These are phyloP conservation scores for Coffea canephora DNA, from an alignment of 257 asterid species.

Conservation along the genomic window DNA sequence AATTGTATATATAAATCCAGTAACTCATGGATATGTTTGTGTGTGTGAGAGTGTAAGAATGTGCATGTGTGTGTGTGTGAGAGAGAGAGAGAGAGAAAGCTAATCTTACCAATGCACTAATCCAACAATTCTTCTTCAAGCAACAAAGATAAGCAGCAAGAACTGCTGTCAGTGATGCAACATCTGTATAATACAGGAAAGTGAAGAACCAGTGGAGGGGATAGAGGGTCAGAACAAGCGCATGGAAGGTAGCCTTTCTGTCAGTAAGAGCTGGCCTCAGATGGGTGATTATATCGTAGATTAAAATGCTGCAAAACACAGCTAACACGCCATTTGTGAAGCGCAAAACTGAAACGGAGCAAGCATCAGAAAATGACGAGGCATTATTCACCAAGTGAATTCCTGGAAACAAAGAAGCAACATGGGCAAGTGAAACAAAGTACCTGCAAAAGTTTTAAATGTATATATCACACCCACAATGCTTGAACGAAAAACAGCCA, in stretches of 20 bases:
- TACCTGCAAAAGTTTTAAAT: constrained; percentile 70
- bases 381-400: constrained; percentile 40
- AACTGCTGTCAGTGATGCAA: constrained; percentile 83
- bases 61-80: not conserved
- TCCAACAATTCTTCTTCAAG: constrained; percentile 66
- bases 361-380: constrained; percentile 51
- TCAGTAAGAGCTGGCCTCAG: constrained; percentile 71
- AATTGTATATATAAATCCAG: not conserved
- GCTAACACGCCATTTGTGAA: constrained; percentile 73
- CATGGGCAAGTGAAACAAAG: constrained; percentile 88
- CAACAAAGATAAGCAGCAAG: constrained; percentile 72
- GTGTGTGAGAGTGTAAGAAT: no score
- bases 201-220: constrained; percentile 98
- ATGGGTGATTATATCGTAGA: constrained; percentile 60
- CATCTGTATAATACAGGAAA: constrained; percentile 86
- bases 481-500: not conserved
- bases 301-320: constrained; percentile 61
- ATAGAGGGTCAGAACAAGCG: constrained; percentile 72
- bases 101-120: constrained; percentile 71
- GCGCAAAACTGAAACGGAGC: constrained; percentile 75
- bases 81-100: not conserved
- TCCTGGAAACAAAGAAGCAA: constrained; percentile 92
- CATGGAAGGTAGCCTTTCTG: constrained; percentile 61
- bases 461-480: constrained; percentile 32
- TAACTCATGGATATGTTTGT: no score